Evolutionary conservation across 208 protist genomes (phyloP).

Genomic region (Acanthamoeba sp.): DNA sequence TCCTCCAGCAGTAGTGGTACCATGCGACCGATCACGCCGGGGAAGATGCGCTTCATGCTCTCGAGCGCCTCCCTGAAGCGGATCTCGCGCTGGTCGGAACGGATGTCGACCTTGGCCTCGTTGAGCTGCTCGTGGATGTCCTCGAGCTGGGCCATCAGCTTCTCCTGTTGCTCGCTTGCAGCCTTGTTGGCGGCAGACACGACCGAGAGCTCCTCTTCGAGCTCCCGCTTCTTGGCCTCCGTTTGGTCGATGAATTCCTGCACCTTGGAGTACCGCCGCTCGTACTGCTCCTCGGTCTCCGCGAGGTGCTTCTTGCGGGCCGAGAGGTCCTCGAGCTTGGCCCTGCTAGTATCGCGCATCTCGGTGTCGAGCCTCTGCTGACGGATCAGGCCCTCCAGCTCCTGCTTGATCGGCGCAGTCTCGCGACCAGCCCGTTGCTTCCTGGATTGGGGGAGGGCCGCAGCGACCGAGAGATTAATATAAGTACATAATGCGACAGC

Average conservation of each 20-base stretch:
- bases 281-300: conserved; percentile 49
- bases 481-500: not conserved
- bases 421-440: conserved; percentile 88
- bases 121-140: conserved; percentile 92
- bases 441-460: conserved; percentile 88
- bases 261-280: conserved; percentile 38
- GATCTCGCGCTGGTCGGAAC: conserved; percentile 84
- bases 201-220: conserved; percentile 54
- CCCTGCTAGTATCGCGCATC: conserved; percentile 87
- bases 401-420: conserved; percentile 85
- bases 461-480: not conserved
- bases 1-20: too few species aligned
- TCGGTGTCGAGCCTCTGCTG: conserved; percentile 66
- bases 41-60: conserved; percentile 93
- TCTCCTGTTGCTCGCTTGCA: conserved; percentile 38
- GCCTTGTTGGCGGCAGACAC: conserved; percentile 12
- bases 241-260: conserved; percentile 64
- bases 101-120: conserved; percentile 89
- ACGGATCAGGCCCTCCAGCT: conserved; percentile 77
- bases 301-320: conserved; percentile 78
- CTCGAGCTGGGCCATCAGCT: conserved; percentile 88
- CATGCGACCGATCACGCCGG: conserved; percentile 91
- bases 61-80: conserved; percentile 91
- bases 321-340: conserved; percentile 88
- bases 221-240: conserved; percentile 46